These are phyloP conservation scores for Inga laurina DNA, from an alignment of 306 rosid genomes.

Conservation along the genomic window DNA sequence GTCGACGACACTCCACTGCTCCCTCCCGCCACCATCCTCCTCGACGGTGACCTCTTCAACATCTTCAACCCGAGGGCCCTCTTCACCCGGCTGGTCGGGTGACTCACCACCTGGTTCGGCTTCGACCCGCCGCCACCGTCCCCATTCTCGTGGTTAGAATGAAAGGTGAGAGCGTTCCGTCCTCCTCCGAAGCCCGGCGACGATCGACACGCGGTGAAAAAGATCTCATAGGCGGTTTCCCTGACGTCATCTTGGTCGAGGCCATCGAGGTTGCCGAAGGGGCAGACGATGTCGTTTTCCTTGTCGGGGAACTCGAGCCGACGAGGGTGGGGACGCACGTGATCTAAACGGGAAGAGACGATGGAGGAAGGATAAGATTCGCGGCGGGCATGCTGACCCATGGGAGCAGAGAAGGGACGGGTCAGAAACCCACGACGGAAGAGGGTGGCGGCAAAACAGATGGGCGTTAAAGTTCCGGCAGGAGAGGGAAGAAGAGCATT, in stretches of 20 bases:
- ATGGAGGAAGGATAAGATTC: conserved; percentile 49
- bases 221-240: conserved; percentile 87
- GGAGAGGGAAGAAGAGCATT: conserved; percentile 20
- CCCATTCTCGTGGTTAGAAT: conserved; percentile 28
- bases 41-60: conserved; percentile 82
- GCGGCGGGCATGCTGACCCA: conserved; percentile 87
- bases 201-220: conserved; percentile 85
- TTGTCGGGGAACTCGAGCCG: conserved; percentile 7
- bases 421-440: conserved; percentile 33
- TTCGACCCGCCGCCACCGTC: conserved; percentile 6
- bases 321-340: conserved; percentile 1
- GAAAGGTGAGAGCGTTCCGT: conserved; percentile 58
- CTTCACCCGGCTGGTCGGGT: conserved; percentile 80
- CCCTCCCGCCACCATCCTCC: conserved; percentile 67
- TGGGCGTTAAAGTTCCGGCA: conserved; percentile 35
- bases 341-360: conserved; percentile 31
- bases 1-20: conserved; percentile 38
- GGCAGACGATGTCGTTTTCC: conserved; percentile 49
- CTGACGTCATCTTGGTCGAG: conserved; percentile 58
- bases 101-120: conserved; percentile 57
- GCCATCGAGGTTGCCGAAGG: conserved; percentile 58
- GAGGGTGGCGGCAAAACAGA: conserved; percentile 4
- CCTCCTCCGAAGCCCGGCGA: conserved; percentile 83
- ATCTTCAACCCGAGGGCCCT: conserved; percentile 79
- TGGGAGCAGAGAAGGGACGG: conserved; percentile 26